Evolutionary conservation across 164 flowering plant genomes (phyloP), one percentile per base, ranked within the genome.

Genomic region (Chimonanthus praecox): DNA sequence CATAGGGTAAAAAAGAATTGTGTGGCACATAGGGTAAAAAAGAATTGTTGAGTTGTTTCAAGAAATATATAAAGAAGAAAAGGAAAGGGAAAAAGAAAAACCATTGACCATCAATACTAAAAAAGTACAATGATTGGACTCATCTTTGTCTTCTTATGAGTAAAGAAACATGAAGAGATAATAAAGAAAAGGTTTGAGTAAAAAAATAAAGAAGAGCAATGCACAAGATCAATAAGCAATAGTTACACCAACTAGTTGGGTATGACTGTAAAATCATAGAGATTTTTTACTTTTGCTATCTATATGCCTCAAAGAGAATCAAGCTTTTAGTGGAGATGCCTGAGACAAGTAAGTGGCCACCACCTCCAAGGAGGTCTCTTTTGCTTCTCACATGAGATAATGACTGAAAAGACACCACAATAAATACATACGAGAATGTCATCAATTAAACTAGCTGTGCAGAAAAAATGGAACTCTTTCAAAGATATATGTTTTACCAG

Each of bases 401-500:
- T 33, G 33, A 33, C 33, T 54, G 16, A n/a, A 15, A 9, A 54
- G 16, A 10, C 16, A 54, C 60, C 4, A 54, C 60, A 54, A 13
- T 10, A 54, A 13, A 54, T 54, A 54, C n/a, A 54, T 10, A 54
- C 15, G 60, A 54, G 60, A 54, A 13, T 11, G 16, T 54, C 16
- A 13, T 54, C 16, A 54, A 54, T 54, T 13, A 54, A 54, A 54
- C 60, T 54, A 54, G n/a, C 5, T 13, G 60, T 54, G 60, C 16
- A 54, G 16, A 0, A 54, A 3, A 9, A 4, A 54, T 10, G 60
- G 1, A 13, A 54, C 16, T 54, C 60, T 54, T 54, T 54, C 60
- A 16, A n/a, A 47, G 3, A 48, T 47, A 47, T 20, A 18, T 51
- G 65, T 50, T 45, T 20, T 65, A 92, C 99, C 99, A 86, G 88